phyloP scores from a whole-genome alignment of 2,329 filamentous ascomycete species.

The Fusarium chaquense region DNA sequence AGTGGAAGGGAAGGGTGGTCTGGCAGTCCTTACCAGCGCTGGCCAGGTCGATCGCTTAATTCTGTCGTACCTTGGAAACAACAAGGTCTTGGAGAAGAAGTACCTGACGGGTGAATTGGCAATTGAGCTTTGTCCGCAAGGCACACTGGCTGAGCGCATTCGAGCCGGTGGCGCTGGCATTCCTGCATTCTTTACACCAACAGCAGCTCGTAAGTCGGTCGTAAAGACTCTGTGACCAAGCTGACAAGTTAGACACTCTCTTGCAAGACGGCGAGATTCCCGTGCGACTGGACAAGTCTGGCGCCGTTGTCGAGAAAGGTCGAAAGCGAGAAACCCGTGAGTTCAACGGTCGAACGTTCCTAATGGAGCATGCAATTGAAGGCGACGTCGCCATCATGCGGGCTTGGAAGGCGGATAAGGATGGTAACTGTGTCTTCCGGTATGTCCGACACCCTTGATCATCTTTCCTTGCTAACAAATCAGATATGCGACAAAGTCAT shows the following conservation, averaged over 20 bases:
- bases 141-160: slow-evolving; percentile 78
- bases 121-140: slow-evolving; percentile 81
- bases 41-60: slow-evolving; percentile 80
- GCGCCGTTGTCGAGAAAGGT: slow-evolving; percentile 72
- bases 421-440: slow-evolving; percentile 84
- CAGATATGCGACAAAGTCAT: slow-evolving; percentile 79
- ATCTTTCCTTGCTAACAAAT: neutral
- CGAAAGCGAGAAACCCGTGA: slow-evolving; percentile 76
- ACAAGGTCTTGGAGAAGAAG: slow-evolving; percentile 80
- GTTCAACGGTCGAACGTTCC: slow-evolving; percentile 78
- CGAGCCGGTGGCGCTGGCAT: slow-evolving; percentile 81
- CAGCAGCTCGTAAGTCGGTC: slow-evolving; percentile 69
- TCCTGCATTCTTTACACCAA: slow-evolving; percentile 84
- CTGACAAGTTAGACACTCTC: slow-evolving; percentile 64
- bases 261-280: slow-evolving; percentile 77
- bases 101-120: slow-evolving; percentile 81
- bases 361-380: slow-evolving; percentile 81
- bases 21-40: slow-evolving; percentile 75
- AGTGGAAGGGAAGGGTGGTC: slow-evolving; percentile 73
- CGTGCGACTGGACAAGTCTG: slow-evolving; percentile 68
- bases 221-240: neutral
- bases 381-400: slow-evolving; percentile 83
- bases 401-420: slow-evolving; percentile 80
- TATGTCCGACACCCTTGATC: slow-evolving; percentile 47
- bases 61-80: slow-evolving; percentile 80